Evolutionary conservation across 2,329 filamentous ascomycete species (phyloP).

Genomic region (Penicillium psychrosexuale): DNA sequence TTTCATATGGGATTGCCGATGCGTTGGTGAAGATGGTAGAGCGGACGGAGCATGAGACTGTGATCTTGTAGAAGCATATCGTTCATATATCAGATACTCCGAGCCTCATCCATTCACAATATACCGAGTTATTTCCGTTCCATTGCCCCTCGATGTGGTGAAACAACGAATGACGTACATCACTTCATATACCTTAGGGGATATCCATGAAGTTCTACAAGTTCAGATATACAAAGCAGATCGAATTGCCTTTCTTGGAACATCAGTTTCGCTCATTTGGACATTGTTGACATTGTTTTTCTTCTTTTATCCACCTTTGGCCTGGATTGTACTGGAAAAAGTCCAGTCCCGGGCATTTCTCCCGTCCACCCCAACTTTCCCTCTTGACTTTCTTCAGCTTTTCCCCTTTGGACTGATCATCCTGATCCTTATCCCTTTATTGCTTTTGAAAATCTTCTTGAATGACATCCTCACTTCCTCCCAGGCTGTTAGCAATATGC

Average conservation of each 20-base stretch:
- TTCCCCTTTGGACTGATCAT: neutral
- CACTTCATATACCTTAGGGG: too few relatives aligned
- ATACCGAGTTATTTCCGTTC: neutral
- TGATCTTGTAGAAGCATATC: conserved; percentile 18
- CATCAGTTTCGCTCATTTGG: too few relatives aligned
- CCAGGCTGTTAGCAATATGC: conserved; percentile 3
- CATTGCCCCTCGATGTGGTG: neutral
- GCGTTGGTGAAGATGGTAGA: conserved; percentile 37
- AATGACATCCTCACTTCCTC: neutral
- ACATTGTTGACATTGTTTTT: neutral
- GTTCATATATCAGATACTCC: too few relatives aligned
- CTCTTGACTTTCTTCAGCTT: neutral
- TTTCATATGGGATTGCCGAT: conserved; percentile 38
- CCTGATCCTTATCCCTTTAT: neutral
- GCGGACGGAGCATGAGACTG: conserved; percentile 29
- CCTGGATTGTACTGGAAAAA: neutral
- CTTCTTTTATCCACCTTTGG: conserved; percentile 9
- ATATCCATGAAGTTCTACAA: too few relatives aligned
- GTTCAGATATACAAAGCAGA: too few relatives aligned
- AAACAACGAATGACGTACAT: neutral
- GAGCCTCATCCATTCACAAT: neutral
- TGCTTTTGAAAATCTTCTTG: neutral
- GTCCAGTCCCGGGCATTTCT: conserved; percentile 11
- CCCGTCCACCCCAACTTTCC: conserved; percentile 12
- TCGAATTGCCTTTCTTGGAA: too few relatives aligned